Conservation (phyloP, 257 asterid species). For the Oldenlandia corymbosa region DNA sequence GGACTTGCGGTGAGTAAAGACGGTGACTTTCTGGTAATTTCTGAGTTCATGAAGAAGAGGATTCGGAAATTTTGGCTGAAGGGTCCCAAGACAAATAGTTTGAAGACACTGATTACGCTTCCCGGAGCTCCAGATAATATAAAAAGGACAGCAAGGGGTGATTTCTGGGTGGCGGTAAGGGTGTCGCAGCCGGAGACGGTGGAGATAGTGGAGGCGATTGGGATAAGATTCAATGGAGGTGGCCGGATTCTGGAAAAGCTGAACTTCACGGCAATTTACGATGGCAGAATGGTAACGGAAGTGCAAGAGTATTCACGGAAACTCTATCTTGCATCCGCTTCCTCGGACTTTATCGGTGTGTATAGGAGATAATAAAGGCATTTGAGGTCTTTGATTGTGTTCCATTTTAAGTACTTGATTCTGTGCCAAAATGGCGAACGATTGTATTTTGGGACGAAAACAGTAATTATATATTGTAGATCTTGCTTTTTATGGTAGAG, state of each 20-base stretch:
- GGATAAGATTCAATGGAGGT: constrained; percentile 23
- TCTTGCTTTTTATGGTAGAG: no score
- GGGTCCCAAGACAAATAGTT: constrained; percentile 32
- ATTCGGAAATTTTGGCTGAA: constrained; percentile 20
- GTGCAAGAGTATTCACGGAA: background rate
- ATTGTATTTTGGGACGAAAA: no score
- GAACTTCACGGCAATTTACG: constrained; percentile 15
- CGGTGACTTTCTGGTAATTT: no score
- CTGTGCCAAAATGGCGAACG: no score
- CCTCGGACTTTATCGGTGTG: background rate
- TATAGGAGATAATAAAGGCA: background rate
- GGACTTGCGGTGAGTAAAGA: no score
- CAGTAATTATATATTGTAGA: no score
- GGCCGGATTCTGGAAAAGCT: constrained; percentile 20
- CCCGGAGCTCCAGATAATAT: constrained; percentile 32
- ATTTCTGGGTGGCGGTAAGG: constrained; percentile 44
- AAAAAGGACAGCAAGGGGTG: constrained; percentile 36
- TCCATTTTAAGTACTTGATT: background rate
- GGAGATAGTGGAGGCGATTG: constrained; percentile 26
- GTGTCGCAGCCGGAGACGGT: constrained; percentile 15
- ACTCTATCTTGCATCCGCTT: background rate
- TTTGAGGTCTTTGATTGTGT: background rate
- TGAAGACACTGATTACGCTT: constrained; percentile 21
- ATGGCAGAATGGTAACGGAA: constrained; percentile 1
- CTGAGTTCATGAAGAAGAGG: no score